Conservation (phyloP, 139 green algal species). For the Edaphochlamys debaryana region DNA sequence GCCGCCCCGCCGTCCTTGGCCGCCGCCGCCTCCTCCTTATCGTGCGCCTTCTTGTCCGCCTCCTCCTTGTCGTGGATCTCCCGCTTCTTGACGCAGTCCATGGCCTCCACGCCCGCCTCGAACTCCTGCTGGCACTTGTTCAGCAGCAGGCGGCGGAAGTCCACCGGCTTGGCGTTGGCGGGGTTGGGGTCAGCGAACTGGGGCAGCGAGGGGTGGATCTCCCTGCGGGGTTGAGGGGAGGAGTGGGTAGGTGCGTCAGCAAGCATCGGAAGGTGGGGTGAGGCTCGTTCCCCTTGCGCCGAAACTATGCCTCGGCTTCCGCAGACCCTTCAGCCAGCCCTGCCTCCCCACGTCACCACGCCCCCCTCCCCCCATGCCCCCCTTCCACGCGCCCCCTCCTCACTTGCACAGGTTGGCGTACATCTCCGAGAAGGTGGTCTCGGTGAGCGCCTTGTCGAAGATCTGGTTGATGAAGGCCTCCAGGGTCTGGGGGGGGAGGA, state of each 20-base stretch:
- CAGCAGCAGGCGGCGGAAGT: constrained; percentile 91
- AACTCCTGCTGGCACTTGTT: constrained; percentile 96
- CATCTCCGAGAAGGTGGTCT: constrained; percentile 94
- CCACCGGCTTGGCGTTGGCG: constrained; percentile 49
- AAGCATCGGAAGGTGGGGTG: too few relatives aligned
- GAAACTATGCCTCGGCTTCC: too few relatives aligned
- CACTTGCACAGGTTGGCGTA: constrained; percentile 88
- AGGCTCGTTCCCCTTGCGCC: too few relatives aligned
- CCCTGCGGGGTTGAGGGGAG: constrained; percentile 25
- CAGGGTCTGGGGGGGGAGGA: constrained; percentile 73
- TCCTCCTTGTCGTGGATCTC: constrained; percentile 63
- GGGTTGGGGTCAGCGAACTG: neutral
- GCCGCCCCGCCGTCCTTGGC: too few relatives aligned
- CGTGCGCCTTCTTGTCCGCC: constrained; percentile 45
- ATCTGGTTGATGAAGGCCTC: constrained; percentile 89
- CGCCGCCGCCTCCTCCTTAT: constrained; percentile 50
- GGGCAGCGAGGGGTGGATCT: constrained; percentile 38
- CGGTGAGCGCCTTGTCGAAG: constrained; percentile 98
- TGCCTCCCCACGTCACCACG: too few relatives aligned
- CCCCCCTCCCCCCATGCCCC: too few relatives aligned
- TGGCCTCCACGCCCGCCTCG: constrained; percentile 42
- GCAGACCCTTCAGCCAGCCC: too few relatives aligned
- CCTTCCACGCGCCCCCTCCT: too few relatives aligned
- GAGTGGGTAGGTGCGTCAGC: too few relatives aligned
- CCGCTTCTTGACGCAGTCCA: constrained; percentile 69